phyloP scores from a whole-genome alignment of 768 basidiomycete genomes.

The Termitomyces sp. region DNA sequence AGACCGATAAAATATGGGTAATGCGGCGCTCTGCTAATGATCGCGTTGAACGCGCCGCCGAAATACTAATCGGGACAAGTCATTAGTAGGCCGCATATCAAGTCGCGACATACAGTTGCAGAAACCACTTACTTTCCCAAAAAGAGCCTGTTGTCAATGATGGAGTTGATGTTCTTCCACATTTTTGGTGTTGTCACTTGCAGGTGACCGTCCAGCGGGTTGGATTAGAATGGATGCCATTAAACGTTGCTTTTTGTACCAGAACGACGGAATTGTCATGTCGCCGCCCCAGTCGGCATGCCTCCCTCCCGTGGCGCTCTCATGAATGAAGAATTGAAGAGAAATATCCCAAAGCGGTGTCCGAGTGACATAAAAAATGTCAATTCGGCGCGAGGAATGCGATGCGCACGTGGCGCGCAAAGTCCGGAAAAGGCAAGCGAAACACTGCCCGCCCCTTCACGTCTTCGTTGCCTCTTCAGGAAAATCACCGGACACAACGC shows the following conservation, averaged over 20 bases:
- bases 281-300: conserved; percentile 18
- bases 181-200: conserved; percentile 24
- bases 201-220: conserved; percentile 7
- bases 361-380: conserved; percentile 18
- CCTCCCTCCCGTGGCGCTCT: conserved; percentile 3
- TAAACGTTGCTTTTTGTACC: conserved; percentile 18
- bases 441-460: conserved; percentile 16
- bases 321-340: conserved; percentile 14
- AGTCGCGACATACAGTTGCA: conserved; percentile 9
- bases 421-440: conserved; percentile 10
- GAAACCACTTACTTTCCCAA: conserved; percentile 63
- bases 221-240: conserved; percentile 9
- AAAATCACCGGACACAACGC: conserved; percentile 18
- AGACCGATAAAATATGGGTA: conserved; percentile 77
- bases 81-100: conserved; percentile 11
- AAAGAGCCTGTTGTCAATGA: conserved; percentile 61
- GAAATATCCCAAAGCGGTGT: conserved; percentile 24
- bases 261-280: conserved; percentile 14
- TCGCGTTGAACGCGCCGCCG: conserved; percentile 65
- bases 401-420: conserved; percentile 19
- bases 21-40: conserved; percentile 69
- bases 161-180: conserved; percentile 66
- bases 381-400: conserved; percentile 16
- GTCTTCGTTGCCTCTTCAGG: conserved; percentile 19
- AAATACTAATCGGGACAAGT: conserved; percentile 37